Conservation (phyloP, 1,284 basidiomycete species). For the Irpex sp. region DNA sequence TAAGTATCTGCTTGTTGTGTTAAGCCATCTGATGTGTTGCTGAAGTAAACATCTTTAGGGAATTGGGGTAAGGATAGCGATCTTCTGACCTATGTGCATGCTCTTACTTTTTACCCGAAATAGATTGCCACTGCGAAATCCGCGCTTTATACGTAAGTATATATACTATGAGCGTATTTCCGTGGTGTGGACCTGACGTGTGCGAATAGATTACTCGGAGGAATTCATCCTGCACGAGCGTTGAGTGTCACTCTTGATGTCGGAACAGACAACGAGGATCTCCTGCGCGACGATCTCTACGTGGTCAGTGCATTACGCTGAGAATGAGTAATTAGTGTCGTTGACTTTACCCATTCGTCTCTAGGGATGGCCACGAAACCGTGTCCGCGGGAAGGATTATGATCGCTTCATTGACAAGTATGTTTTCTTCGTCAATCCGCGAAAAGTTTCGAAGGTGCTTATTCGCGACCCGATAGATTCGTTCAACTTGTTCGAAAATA, state of each 20-base stretch:
- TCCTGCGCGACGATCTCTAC: conserved; percentile 63
- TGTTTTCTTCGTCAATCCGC: conserved; percentile 7
- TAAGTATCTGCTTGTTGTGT: conserved; percentile 15
- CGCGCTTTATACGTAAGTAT: conserved; percentile 71
- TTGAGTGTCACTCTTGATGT: conserved; percentile 72
- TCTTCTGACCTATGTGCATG: not conserved
- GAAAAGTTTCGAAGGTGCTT: conserved; percentile 25
- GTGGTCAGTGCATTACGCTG: conserved; percentile 36
- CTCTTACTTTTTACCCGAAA: conserved; percentile 4
- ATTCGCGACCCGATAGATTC: conserved; percentile 28
- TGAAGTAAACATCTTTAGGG: conserved; percentile 29
- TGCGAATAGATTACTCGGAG: conserved; percentile 61
- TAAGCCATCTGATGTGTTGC: not conserved
- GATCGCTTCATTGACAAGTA: conserved; percentile 69
- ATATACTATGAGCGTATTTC: not conserved
- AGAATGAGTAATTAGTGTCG: not conserved
- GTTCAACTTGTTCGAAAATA: conserved; percentile 42
- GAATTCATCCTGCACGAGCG: conserved; percentile 71
- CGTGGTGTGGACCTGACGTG: not conserved
- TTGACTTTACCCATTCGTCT: not conserved
- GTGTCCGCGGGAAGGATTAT: conserved; percentile 62
- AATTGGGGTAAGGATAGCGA: conserved; percentile 36
- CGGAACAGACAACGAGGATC: conserved; percentile 69
- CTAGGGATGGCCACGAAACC: conserved; percentile 66
- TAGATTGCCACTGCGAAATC: conserved; percentile 88